Evolutionary conservation across 352 stramenopile species (phyloP).

Genomic region (Blastocystis sp.): DNA sequence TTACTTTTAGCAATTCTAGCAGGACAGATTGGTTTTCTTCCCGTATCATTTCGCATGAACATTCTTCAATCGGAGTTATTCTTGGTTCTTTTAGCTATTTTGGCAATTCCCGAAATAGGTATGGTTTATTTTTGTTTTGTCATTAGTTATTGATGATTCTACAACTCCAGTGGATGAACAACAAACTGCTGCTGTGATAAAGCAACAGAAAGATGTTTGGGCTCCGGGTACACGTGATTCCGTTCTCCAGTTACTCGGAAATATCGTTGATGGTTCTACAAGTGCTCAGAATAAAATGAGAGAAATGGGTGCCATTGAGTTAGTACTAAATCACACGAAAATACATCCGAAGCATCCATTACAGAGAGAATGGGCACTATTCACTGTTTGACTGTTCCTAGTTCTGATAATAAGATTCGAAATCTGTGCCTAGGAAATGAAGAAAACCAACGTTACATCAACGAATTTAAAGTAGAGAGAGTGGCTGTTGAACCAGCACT

Average conservation of each 20-base stretch:
- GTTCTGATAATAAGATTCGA: not conserved
- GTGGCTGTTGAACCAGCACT: not conserved
- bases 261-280: not conserved
- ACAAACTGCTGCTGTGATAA: not conserved
- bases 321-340: conserved; percentile 52
- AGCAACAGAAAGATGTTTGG: conserved; percentile 30
- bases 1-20: not conserved
- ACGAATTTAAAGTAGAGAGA: conserved; percentile 19
- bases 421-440: conserved; percentile 41
- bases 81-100: not conserved
- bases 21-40: not conserved
- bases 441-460: conserved; percentile 42
- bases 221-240: conserved; percentile 5
- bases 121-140: too few relatives aligned
- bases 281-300: conserved; percentile 4
- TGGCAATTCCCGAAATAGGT: conserved; percentile 13
- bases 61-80: not conserved
- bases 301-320: not conserved
- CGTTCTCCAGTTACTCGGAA: conserved; percentile 4
- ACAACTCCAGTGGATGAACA: not conserved
- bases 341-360: conserved; percentile 50
- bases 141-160: not conserved
- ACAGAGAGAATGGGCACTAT: conserved; percentile 41
- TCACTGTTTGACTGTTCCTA: not conserved
- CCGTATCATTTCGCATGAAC: not conserved